Base-by-base conservation (phyloP, 140 eudicot species). In the Stevia rebaudiana region DNA sequence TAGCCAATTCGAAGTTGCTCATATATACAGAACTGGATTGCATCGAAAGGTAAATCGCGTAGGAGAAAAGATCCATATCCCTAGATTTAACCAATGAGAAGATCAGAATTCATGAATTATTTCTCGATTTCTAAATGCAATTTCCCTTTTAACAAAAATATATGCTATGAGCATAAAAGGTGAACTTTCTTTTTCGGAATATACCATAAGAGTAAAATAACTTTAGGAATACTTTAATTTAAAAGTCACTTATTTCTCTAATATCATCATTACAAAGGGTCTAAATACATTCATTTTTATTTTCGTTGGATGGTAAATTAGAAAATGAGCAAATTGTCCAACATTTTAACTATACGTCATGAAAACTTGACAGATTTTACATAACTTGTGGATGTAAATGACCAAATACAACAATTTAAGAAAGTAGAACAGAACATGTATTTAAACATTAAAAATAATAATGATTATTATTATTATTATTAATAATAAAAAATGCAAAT, bases 1-100 rank as follows among this genome's bases (percentile, higher is more conserved):
- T 94, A 94, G 18, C 95, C 99, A 23, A 88, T 78, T 43, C 97
- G 95, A 60, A 94, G 89, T 72, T 94, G 99, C 75, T 94, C 99
- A 39, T 94, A 94, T 74, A 94, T 73, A 80, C 99, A 94, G 71
- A 94, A 94, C 72, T 94, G 99, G 72, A 94, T 85, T 6, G 99
- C 99, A 74, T 94, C 99, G 73, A 94, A 94, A 65, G 99, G 99
- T 78, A 94, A 76, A 80, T 94, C 99, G 46, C 99, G 84, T 63
- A 94, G 95, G 62, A 94, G 76, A 79, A 94, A 94, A 55, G 97
- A 94, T 67, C 99, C 90, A 61, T 83, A 94, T 43, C 97, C 97
- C 99, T 92, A 60, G 8, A 68, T 41, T 52, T 65, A 70, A 54
- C 33, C 48, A 31, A 12, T 41, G 28, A 65, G 8, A 41, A 70